These are phyloP conservation scores for Sporopachydermia quercuum DNA, from an alignment of 805 yeast genomes.

Conservation along the genomic window DNA sequence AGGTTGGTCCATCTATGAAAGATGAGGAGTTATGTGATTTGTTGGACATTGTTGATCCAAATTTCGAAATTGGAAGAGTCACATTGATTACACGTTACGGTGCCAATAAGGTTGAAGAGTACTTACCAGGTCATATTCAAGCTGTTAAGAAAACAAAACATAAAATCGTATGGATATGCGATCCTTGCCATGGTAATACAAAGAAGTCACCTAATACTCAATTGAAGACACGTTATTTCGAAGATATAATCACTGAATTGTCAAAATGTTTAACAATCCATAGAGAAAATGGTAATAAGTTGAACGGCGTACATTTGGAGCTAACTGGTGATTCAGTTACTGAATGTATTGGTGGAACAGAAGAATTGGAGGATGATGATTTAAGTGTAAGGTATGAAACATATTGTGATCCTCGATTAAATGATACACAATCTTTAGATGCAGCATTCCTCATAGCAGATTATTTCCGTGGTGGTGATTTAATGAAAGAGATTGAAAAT, in stretches of 20 bases:
- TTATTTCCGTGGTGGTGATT: constrained; percentile 12
- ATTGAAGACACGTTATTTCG: constrained; percentile 26
- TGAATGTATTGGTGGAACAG: constrained; percentile 28
- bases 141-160: constrained; percentile 24
- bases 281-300: constrained; percentile 15
- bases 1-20: constrained; percentile 27
- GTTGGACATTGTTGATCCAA: constrained; percentile 24
- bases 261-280: constrained; percentile 22
- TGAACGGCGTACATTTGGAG: constrained; percentile 27
- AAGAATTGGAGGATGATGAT: constrained; percentile 22
- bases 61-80: constrained; percentile 22
- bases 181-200: constrained; percentile 31
- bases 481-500: not conserved
- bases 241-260: constrained; percentile 25
- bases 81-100: constrained; percentile 28
- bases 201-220: constrained; percentile 22
- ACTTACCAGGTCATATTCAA: constrained; percentile 23
- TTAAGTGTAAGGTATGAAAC: constrained; percentile 25
- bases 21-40: constrained; percentile 21
- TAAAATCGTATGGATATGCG: constrained; percentile 28
- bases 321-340: constrained; percentile 29
- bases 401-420: constrained; percentile 27
- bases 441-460: constrained; percentile 28
- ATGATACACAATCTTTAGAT: constrained; percentile 23
- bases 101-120: constrained; percentile 18